These are phyloP conservation scores for Coemansia sp. DNA, from an alignment of 192 early-diverging fungal genomes.

Conservation along the genomic window DNA sequence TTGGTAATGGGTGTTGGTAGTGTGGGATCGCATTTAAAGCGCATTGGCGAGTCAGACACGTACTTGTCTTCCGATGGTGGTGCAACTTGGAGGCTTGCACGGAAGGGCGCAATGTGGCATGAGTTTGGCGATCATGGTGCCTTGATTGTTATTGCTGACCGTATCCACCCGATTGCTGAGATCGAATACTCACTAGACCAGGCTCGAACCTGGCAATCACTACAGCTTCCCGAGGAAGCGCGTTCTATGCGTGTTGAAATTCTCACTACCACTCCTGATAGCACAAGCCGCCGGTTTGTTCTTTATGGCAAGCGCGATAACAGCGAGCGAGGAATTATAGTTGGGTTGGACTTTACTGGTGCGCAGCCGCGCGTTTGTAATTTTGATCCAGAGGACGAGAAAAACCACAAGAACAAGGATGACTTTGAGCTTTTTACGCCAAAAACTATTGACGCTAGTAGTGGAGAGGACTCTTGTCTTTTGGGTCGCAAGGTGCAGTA, in stretches of 20 bases:
- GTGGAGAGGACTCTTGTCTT: conserved; percentile 54
- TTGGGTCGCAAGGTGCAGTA: conserved; percentile 70
- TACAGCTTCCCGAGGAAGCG: conserved; percentile 69
- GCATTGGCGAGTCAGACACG: conserved; percentile 71
- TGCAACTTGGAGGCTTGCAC: conserved; percentile 75
- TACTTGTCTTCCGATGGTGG: conserved; percentile 91
- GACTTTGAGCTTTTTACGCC: conserved; percentile 74
- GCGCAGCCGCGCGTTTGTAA: conserved; percentile 50
- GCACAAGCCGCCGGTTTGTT: conserved; percentile 76
- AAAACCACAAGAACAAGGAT: conserved; percentile 45
- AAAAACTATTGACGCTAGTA: conserved; percentile 28
- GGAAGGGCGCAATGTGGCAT: conserved; percentile 83
- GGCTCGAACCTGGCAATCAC: conserved; percentile 65
- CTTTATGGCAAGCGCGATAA: conserved; percentile 63
- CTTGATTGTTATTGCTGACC: conserved; percentile 82
- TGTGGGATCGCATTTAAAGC: conserved; percentile 68
- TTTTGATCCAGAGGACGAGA: conserved; percentile 39
- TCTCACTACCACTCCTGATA: conserved; percentile 60
- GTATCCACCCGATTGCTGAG: conserved; percentile 61
- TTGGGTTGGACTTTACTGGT: conserved; percentile 52
- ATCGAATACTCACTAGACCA: conserved; percentile 77
- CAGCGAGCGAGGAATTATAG: conserved; percentile 23
- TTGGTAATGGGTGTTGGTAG: conserved; percentile 91
- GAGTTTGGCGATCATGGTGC: conserved; percentile 94
- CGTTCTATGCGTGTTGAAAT: conserved; percentile 71